Base-by-base conservation (phyloP, 164 flowering plant genomes). In the Brasenia schreberi region DNA sequence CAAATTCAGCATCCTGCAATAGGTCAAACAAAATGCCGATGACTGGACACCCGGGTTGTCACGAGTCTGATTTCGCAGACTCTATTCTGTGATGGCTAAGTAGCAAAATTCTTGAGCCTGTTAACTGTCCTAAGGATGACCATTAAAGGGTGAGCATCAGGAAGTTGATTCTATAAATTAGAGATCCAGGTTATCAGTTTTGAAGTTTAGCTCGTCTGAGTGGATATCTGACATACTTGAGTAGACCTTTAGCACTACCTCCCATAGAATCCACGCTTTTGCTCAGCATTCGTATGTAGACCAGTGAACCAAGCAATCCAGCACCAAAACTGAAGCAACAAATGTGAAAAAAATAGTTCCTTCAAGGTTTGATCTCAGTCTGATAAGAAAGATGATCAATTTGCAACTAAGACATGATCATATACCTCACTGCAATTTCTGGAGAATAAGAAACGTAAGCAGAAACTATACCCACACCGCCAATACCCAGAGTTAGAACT, bases 281-380 rank as follows among this genome's bases (percentile, higher is more conserved):
- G 33, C 99, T 96, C 44, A 94, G 92, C 97, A 94, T 89, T 0
- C 97, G 86, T 68, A 94, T 83, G 68, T 94, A 94, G 59, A 72
- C 82, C 80, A 94, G 72, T 23, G 99, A 94, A 72, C 99, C 99
- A 73, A 91, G 71, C 27, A 87, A 77, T 5, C 99, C 97, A 73
- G 85, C 96, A 72, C 96, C 95, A 81, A 86, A 89, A 79, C 99
- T 91, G 84, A 68, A 77, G 69, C 66, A 62, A 70, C 19, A 58
- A 17, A 59, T 63, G 44, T 65, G 42, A 70, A 60, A 39, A 61
- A 7, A 9, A 33, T 5, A 61, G 16, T 18, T 61, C 19, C 44
- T 69, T 61, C 2, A 3, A 33, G 39, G 39, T 33, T 33, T 33
- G 39, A 33, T 33, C 39, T 33, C 3, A 33, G 39, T 33, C 39